Evolutionary conservation across 2,329 filamentous ascomycete species (phyloP).

Genomic region (Alternaria brassicae): DNA sequence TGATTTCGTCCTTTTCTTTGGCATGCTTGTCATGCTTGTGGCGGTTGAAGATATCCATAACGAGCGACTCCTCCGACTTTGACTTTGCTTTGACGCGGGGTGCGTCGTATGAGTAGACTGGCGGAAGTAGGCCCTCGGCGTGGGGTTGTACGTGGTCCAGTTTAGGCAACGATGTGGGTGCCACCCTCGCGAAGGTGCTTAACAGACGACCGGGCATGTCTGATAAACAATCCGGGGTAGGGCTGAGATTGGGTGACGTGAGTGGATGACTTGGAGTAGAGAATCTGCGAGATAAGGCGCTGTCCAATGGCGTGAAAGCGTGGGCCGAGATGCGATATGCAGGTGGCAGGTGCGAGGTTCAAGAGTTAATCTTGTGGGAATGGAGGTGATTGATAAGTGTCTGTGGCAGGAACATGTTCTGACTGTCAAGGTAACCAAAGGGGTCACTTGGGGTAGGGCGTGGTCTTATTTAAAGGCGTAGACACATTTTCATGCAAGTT

Average conservation of each 20-base stretch:
- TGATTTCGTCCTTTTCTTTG: constrained; percentile 28
- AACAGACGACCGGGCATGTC: constrained; percentile 49
- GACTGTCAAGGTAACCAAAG: constrained; percentile 1
- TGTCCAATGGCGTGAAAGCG: constrained; percentile 26
- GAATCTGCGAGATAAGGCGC: constrained; percentile 24
- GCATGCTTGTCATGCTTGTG: constrained; percentile 40
- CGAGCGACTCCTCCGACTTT: constrained; percentile 45
- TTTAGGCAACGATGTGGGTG: constrained; percentile 43
- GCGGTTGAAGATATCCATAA: constrained; percentile 52
- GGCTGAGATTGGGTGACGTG: constrained; percentile 23
- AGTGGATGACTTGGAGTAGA: constrained; percentile 17
- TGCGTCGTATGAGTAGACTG: constrained; percentile 46
- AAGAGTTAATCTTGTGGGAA: constrained; percentile 47
- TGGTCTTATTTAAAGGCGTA: constrained; percentile 30
- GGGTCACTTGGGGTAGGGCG: constrained; percentile 20
- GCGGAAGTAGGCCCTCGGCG: constrained; percentile 39
- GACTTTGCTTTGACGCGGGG: constrained; percentile 34
- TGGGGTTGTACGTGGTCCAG: constrained; percentile 33
- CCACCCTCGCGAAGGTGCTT: constrained; percentile 41
- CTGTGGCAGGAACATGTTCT: constrained; percentile 46
- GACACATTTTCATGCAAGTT: constrained; percentile 10
- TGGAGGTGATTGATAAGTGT: constrained; percentile 40
- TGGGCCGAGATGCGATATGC: constrained; percentile 26
- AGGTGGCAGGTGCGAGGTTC: constrained; percentile 21
- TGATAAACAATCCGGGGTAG: constrained; percentile 41